phyloP scores from a whole-genome alignment of 129 eudicot species.

The Ambrosia artemisiifolia region DNA sequence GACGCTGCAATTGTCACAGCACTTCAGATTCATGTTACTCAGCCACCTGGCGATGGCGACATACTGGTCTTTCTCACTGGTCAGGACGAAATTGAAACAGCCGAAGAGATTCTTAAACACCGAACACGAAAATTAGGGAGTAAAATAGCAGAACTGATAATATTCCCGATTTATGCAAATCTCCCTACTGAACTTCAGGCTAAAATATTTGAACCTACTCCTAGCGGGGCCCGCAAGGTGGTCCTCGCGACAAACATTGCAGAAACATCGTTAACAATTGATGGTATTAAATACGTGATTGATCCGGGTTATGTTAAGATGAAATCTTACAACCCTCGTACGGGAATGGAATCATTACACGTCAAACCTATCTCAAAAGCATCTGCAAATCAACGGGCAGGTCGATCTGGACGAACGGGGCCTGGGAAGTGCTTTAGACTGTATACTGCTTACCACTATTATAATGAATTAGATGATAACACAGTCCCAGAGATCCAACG shows the following conservation, averaged over 20 bases:
- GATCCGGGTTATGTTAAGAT: constrained; percentile 88
- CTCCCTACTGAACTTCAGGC: constrained; percentile 94
- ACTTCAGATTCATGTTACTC: constrained; percentile 84
- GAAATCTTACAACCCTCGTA: constrained; percentile 94
- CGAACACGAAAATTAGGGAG: constrained; percentile 85
- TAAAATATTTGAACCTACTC: constrained; percentile 91
- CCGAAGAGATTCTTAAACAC: constrained; percentile 87
- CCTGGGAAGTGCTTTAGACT: constrained; percentile 81
- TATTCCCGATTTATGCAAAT: constrained; percentile 91
- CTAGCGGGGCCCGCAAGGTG: constrained; percentile 92
- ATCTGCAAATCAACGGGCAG: constrained; percentile 93
- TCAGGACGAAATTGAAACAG: constrained; percentile 94
- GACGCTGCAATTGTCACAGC: constrained; percentile 95
- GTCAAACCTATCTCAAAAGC: constrained; percentile 88
- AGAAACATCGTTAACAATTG: constrained; percentile 87
- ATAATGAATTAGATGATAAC: constrained; percentile 77
- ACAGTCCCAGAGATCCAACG: constrained; percentile 92
- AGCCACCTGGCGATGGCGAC: constrained; percentile 90
- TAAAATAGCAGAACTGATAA: constrained; percentile 85
- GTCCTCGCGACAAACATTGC: constrained; percentile 97
- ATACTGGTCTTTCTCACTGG: constrained; percentile 79
- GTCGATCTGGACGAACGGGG: constrained; percentile 95
- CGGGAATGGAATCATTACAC: constrained; percentile 89
- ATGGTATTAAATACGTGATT: constrained; percentile 87
- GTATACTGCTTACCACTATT: constrained; percentile 72